Evolutionary conservation across 2,329 filamentous ascomycete species (phyloP).

Genomic region (Ophiostoma perfectum): DNA sequence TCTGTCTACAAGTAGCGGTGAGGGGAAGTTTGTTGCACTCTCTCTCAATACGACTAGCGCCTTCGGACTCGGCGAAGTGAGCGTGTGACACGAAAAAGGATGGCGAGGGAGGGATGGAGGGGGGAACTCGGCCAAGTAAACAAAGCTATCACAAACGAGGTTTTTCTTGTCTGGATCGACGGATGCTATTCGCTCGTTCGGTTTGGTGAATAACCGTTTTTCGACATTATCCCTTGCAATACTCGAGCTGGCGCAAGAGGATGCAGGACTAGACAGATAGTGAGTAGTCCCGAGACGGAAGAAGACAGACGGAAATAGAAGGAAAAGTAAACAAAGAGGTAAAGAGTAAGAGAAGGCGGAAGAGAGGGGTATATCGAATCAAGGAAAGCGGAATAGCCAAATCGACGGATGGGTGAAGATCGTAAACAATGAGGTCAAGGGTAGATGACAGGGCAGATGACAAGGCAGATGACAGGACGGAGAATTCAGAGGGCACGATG

Average conservation of each 20-base stretch:
- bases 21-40: not conserved
- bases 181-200: not conserved
- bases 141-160: not conserved
- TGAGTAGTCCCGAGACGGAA: not conserved
- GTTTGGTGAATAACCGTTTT: not conserved
- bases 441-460: not conserved
- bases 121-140: not conserved
- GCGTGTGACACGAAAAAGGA: not conserved
- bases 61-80: slow-evolving; percentile 11
- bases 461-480: not conserved
- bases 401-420: not conserved
- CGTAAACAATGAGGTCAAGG: not conserved
- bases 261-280: too few species aligned
- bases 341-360: not conserved
- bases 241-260: too few species aligned
- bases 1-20: not conserved
- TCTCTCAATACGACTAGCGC: not conserved
- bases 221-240: not conserved
- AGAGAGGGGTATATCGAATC: not conserved
- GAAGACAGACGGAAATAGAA: not conserved
- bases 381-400: not conserved
- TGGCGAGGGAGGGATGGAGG: not conserved
- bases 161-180: not conserved
- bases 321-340: not conserved
- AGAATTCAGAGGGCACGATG: too few species aligned